Base-by-base conservation (phyloP, 768 basidiomycete genomes). In the Termitomyces sp. region DNA sequence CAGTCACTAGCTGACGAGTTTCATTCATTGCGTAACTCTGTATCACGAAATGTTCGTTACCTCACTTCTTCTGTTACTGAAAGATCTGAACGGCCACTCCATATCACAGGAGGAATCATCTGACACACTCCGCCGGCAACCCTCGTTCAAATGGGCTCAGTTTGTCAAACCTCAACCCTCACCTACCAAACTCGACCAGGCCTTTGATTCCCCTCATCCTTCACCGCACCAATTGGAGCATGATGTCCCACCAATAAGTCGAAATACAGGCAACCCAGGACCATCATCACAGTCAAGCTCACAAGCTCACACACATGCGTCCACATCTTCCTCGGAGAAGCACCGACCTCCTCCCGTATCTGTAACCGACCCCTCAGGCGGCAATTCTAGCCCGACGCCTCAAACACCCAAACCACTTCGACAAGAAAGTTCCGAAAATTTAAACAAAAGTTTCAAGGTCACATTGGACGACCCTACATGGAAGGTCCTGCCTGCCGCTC, bases 391-490 rank as follows among this genome's bases (percentile, higher is more conserved):
- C 33, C 67, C 69, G 7, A 69, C 76, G 38, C 54, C 60, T 3
- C 68, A 70, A 7, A 69, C 76, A 20, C 56, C 60, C 3, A 83
- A 82, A 60, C 76, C 81, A 0, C 69, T 71, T 18, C 76, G 83
- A 29, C 84, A 86, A 63, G 88, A 91, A 39, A 89, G 83, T 60
- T 73, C 75, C n/a, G 78, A 80, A 63, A 92, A 91, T 61, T 77
- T 92, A 58, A 93, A 63, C 47, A 65, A 95, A 75, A 92, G 89
- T 64, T 98, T 99, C 83, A 94, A 96, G 70, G 96, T 99, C 56
- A 97, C 91, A 60, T 70, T 99, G 54, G 96, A 98, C 52, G 97
- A 99, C 68, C 97, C 97, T 0, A 97, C 96, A 31, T 98, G 91
- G 89, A 98, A 98, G 67, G 97, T 99, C 20, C 76, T 99, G 15